Conservation (phyloP, 371 early-diverging fungal species). For the Zopfochytrium polystomum region DNA sequence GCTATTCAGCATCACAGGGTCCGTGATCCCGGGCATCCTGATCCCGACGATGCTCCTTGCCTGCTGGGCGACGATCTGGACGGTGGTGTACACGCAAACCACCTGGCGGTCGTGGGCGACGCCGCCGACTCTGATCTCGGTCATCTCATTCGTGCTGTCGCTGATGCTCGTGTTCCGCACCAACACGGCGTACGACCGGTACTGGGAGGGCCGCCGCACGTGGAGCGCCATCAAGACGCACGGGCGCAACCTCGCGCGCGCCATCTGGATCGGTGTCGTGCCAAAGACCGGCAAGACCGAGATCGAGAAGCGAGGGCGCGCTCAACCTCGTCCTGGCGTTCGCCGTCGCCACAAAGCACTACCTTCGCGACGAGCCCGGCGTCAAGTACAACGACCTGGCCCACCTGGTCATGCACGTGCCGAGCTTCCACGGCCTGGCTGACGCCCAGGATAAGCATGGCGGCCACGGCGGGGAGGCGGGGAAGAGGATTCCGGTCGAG, state of each 20-base stretch:
- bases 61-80: slow-evolving; percentile 14
- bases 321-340: slow-evolving; percentile 72
- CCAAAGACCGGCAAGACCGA: slow-evolving; percentile 14
- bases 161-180: slow-evolving; percentile 19
- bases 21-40: slow-evolving; percentile 8
- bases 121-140: slow-evolving; percentile 10
- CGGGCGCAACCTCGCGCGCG: slow-evolving; percentile 53
- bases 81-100: slow-evolving; percentile 17
- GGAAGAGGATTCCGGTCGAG: not conserved
- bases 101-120: not conserved
- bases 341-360: slow-evolving; percentile 59
- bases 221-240: slow-evolving; percentile 48
- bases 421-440: slow-evolving; percentile 13
- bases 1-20: slow-evolving; percentile 1
- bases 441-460: not conserved
- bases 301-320: slow-evolving; percentile 60
- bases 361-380: slow-evolving; percentile 60
- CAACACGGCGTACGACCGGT: slow-evolving; percentile 62
- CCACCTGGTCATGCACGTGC: slow-evolving; percentile 32
- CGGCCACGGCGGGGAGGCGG: too few relatives aligned
- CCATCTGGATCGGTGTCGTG: slow-evolving; percentile 58
- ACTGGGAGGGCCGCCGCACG: slow-evolving; percentile 66
- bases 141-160: slow-evolving; percentile 16
- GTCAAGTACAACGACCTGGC: slow-evolving; percentile 25
- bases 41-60: slow-evolving; percentile 12